A percentile compares a stretch with the other conserved stretches of the same genome.
Conservation (phyloP, 2,329 filamentous ascomycete species). For the Colletotrichum sp. region DNA sequence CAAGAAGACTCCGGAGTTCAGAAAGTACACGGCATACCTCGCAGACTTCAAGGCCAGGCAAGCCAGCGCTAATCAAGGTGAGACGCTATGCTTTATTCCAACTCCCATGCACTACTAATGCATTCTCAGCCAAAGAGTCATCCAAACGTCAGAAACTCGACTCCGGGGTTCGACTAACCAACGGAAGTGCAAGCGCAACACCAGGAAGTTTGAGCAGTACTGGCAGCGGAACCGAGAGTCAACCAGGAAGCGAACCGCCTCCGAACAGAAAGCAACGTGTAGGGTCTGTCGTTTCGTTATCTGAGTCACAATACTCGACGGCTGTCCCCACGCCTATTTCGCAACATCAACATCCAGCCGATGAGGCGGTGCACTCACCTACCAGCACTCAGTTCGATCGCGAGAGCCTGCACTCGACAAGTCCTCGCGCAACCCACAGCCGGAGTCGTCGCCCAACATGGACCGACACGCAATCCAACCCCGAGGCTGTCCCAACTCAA, state of each 20-base stretch:
- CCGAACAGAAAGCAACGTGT: constrained; percentile 51
- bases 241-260: constrained; percentile 53
- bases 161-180: constrained; percentile 31
- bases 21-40: constrained; percentile 73
- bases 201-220: constrained; percentile 43
- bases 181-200: constrained; percentile 46
- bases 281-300: constrained; percentile 51
- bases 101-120: background rate
- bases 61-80: constrained; percentile 60
- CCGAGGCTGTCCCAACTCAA: constrained; percentile 27
- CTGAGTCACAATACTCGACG: constrained; percentile 50
- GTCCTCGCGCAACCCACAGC: constrained; percentile 1
- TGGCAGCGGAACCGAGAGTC: constrained; percentile 53
- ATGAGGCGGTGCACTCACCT: constrained; percentile 52
- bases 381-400: constrained; percentile 40
- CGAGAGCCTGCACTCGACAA: constrained; percentile 18
- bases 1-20: constrained; percentile 76
- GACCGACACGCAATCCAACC: background rate
- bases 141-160: constrained; percentile 57
- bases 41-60: constrained; percentile 81
- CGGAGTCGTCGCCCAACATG: constrained; percentile 19
- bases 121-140: constrained; percentile 47
- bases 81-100: constrained; percentile 20
- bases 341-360: constrained; percentile 41
- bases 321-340: constrained; percentile 36